These are phyloP conservation scores for Calamus simplicifolius DNA, from an alignment of 176 grass and related monocot species.

Conservation along the genomic window DNA sequence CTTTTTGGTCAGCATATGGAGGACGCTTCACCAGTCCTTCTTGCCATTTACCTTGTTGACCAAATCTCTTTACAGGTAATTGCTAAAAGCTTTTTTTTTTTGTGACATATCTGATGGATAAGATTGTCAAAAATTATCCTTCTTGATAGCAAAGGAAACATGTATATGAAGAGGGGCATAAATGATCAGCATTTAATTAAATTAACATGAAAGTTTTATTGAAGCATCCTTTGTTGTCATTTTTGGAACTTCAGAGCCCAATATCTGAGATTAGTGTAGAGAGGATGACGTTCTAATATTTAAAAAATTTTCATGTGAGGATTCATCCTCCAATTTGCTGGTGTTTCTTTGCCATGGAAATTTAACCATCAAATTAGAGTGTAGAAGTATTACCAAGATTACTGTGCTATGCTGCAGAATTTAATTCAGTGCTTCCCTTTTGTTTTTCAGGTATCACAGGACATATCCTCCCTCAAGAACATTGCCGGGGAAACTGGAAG, in stretches of 20 bases:
- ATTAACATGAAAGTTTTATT: too few relatives aligned
- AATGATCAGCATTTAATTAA: too few relatives aligned
- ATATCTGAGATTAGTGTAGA: too few relatives aligned
- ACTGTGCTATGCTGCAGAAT: neutral
- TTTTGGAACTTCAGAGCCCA: too few relatives aligned
- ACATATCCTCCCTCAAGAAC: constrained; percentile 81
- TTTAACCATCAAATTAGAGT: too few relatives aligned
- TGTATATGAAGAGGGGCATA: neutral
- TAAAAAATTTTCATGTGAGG: too few relatives aligned
- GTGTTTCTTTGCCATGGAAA: too few relatives aligned
- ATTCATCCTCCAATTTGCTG: too few relatives aligned
- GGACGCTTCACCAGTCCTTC: constrained; percentile 45
- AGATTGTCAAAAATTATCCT: neutral
- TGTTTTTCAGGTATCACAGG: constrained; percentile 60
- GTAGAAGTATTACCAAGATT: too few relatives aligned
- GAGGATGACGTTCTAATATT: too few relatives aligned
- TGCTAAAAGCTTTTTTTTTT: constrained; percentile 3
- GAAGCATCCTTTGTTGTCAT: too few relatives aligned
- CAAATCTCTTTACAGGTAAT: constrained; percentile 80
- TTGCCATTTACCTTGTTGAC: constrained; percentile 68
- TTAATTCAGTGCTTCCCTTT: constrained; percentile 2
- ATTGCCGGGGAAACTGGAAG: constrained; percentile 88
- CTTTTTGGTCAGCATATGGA: constrained; percentile 51
- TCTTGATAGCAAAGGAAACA: neutral
- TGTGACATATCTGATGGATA: neutral